phyloP scores from a whole-genome alignment of 352 stramenopile genomes.

The Pythium monospermum region DNA sequence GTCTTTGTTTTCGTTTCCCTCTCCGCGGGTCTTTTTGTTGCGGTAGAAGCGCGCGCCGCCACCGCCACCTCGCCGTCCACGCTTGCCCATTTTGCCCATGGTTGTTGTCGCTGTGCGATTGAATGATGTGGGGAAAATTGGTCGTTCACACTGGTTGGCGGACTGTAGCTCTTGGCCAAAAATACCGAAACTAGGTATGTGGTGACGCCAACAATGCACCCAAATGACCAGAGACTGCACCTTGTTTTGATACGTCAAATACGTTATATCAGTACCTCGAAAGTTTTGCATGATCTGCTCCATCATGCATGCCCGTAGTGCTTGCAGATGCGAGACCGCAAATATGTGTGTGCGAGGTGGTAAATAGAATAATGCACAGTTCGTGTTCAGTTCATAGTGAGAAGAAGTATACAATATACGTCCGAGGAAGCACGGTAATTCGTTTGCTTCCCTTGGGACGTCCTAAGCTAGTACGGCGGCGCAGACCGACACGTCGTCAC shows the following conservation, averaged over 20 bases:
- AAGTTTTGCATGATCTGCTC: too few relatives aligned
- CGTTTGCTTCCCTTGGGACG: background rate
- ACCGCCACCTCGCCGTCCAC: slow-evolving; percentile 26
- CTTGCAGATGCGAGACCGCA: too few relatives aligned
- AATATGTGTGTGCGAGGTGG: too few relatives aligned
- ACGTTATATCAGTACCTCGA: too few relatives aligned
- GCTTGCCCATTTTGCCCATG: slow-evolving; percentile 38
- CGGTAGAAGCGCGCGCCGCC: slow-evolving; percentile 25
- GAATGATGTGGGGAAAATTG: background rate
- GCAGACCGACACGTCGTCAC: slow-evolving; percentile 84
- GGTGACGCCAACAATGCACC: too few relatives aligned
- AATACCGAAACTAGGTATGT: slow-evolving; percentile 13
- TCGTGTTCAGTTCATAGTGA: too few relatives aligned
- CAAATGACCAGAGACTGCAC: too few relatives aligned
- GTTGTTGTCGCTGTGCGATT: slow-evolving; percentile 25
- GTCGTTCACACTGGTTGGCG: slow-evolving; percentile 17
- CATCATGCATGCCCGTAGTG: too few relatives aligned
- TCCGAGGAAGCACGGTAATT: too few relatives aligned
- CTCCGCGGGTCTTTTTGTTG: slow-evolving; percentile 53
- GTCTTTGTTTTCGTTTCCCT: slow-evolving; percentile 21
- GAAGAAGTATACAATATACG: too few relatives aligned
- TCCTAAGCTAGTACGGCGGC: slow-evolving; percentile 67
- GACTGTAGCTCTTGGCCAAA: background rate
- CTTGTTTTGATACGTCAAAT: too few relatives aligned
- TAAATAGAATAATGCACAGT: too few relatives aligned